phyloP scores from a whole-genome alignment of 2,329 filamentous ascomycete genomes.

The Clonostachys rhizophaga region DNA sequence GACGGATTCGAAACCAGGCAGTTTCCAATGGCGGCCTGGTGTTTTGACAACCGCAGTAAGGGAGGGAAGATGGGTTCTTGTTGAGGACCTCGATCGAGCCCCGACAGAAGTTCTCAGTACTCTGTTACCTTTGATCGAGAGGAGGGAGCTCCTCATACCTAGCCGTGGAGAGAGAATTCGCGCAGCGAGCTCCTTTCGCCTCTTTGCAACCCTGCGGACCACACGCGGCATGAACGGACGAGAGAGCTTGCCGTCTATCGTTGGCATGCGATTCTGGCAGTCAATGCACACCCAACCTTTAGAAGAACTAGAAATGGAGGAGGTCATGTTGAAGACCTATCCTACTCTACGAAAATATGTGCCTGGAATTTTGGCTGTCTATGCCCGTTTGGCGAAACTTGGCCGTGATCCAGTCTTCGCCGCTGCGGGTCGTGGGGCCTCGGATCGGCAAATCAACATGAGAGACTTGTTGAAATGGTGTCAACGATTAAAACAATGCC shows the following conservation, averaged over 20 bases:
- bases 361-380: conserved; percentile 54
- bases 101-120: conserved; percentile 94
- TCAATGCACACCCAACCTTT: conserved; percentile 66
- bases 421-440: conserved; percentile 31
- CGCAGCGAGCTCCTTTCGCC: conserved; percentile 79
- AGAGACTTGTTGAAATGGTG: conserved; percentile 92
- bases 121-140: conserved; percentile 86
- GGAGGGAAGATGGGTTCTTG: conserved; percentile 93
- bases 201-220: conserved; percentile 88
- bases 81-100: conserved; percentile 93
- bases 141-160: conserved; percentile 84
- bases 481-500: conserved; percentile 63
- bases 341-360: conserved; percentile 63
- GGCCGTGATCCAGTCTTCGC: conserved; percentile 35
- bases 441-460: conserved; percentile 56
- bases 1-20: conserved; percentile 79
- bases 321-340: conserved; percentile 68
- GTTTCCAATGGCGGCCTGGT: conserved; percentile 88
- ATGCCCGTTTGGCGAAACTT: conserved; percentile 45
- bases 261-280: conserved; percentile 86
- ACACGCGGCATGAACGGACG: conserved; percentile 62
- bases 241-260: conserved; percentile 66
- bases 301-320: conserved; percentile 63
- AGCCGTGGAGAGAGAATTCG: conserved; percentile 82
- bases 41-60: conserved; percentile 89